phyloP scores from a whole-genome alignment of 1,284 basidiomycete species.

The Cryptococcus wingfieldii region DNA sequence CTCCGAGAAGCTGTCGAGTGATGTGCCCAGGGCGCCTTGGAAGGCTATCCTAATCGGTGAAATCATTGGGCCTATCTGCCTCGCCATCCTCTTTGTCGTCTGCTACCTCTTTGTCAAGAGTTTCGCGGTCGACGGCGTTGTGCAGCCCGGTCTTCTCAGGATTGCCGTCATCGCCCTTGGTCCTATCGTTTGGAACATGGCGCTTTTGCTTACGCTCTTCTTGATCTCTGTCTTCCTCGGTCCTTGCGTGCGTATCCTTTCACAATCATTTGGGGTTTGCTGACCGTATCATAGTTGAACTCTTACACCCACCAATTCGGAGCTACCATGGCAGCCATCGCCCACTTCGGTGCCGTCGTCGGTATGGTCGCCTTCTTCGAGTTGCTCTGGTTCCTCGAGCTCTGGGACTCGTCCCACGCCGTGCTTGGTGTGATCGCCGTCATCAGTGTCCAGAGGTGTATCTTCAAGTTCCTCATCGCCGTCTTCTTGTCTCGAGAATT shows the following conservation, averaged over 20 bases:
- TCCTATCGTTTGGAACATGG: conserved; percentile 93
- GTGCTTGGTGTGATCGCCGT: conserved; percentile 82
- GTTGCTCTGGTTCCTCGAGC: conserved; percentile 56
- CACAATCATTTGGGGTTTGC: background rate
- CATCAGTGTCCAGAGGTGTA: conserved; percentile 79
- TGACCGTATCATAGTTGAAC: background rate
- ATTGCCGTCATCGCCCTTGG: conserved; percentile 90
- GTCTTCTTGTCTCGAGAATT: conserved; percentile 91
- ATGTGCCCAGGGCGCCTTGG: conserved; percentile 86
- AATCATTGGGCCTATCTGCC: conserved; percentile 74
- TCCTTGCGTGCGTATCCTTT: conserved; percentile 52
- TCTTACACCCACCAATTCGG: conserved; percentile 75
- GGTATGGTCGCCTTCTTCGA: conserved; percentile 90
- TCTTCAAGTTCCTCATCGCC: conserved; percentile 87
- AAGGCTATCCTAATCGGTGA: conserved; percentile 82
- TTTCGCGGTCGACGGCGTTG: conserved; percentile 60
- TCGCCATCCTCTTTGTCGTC: conserved; percentile 79
- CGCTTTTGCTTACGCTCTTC: conserved; percentile 79
- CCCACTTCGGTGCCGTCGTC: conserved; percentile 71
- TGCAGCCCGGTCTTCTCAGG: conserved; percentile 72
- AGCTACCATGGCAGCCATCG: conserved; percentile 80
- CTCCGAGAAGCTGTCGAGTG: conserved; percentile 88
- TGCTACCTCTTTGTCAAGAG: conserved; percentile 69
- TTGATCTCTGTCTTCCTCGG: conserved; percentile 87
- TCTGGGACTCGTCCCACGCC: conserved; percentile 87